Conservation (phyloP, 169 alveolate genomes). For the Babesia divergens region DNA sequence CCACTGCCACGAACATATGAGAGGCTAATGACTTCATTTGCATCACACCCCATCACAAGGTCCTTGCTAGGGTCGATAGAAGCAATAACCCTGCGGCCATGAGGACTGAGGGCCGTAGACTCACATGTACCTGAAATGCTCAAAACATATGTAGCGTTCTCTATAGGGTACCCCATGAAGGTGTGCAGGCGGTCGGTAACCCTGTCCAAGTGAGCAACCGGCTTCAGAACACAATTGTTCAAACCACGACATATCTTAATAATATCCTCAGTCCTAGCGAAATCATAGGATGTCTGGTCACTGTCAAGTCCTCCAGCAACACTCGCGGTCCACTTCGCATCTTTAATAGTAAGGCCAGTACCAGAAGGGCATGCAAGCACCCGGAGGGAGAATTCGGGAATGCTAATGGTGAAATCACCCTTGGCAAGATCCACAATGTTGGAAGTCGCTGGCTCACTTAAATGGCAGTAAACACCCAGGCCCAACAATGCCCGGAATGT, state of each 20-base stretch:
- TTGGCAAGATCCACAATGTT: background rate
- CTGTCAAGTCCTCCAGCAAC: background rate
- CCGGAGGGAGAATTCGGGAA: background rate
- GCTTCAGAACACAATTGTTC: slow-evolving; percentile 46
- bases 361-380: slow-evolving; percentile 30
- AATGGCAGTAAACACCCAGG: no score
- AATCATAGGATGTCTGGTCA: background rate
- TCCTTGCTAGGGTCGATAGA: slow-evolving; percentile 24
- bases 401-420: background rate
- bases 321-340: slow-evolving; percentile 37
- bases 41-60: slow-evolving; percentile 47
- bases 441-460: background rate
- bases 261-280: slow-evolving; percentile 40
- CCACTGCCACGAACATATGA: slow-evolving; percentile 56
- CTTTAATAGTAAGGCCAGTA: slow-evolving; percentile 13
- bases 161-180: slow-evolving; percentile 52
- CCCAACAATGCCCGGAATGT: no score
- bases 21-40: slow-evolving; percentile 42
- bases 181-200: background rate
- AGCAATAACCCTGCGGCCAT: slow-evolving; percentile 36
- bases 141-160: slow-evolving; percentile 13
- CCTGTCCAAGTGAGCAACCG: slow-evolving; percentile 16
- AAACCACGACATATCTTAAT: slow-evolving; percentile 37
- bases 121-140: slow-evolving; percentile 22
- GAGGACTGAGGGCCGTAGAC: background rate